Percentiles rank a stretch among this genome's conserved stretches.
phyloP scores from a whole-genome alignment of 2,329 filamentous ascomycete genomes.

The Chaetomium olivaceum region DNA sequence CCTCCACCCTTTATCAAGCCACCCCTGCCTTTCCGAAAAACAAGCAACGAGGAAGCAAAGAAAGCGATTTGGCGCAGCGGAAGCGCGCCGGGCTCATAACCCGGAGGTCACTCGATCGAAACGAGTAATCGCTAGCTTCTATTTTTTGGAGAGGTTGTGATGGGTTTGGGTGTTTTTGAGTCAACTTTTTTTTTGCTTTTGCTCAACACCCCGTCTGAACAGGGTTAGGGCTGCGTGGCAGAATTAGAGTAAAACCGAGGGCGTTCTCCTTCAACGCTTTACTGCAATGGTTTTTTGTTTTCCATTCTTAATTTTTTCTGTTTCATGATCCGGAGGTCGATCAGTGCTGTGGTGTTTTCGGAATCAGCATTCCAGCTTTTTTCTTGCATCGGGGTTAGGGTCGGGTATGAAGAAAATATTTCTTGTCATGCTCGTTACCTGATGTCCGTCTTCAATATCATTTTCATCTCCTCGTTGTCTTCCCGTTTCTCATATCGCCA shows the following conservation, averaged over 20 bases:
- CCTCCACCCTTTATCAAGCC: neutral
- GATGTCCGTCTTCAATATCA: too few species aligned
- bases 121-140: slow-evolving; percentile 31
- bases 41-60: neutral
- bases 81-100: slow-evolving; percentile 35
- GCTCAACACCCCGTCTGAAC: neutral
- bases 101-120: slow-evolving; percentile 35
- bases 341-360: slow-evolving; percentile 9
- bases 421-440: too few species aligned
- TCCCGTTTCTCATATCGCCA: too few species aligned
- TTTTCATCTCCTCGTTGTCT: too few species aligned
- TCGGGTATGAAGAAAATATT: too few species aligned
- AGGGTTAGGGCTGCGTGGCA: neutral
- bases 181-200: neutral
- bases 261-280: too few species aligned
- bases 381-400: neutral
- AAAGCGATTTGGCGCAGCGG: slow-evolving; percentile 32
- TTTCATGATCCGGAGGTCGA: slow-evolving; percentile 30
- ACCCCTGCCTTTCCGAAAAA: neutral
- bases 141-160: neutral
- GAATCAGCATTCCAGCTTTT: neutral
- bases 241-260: too few species aligned
- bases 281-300: too few species aligned
- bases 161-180: neutral
- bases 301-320: too few species aligned